Percentiles rank a stretch among this genome's conserved stretches.
phyloP scores from a whole-genome alignment of 805 yeast species.

The Torulaspora delbrueckii region DNA sequence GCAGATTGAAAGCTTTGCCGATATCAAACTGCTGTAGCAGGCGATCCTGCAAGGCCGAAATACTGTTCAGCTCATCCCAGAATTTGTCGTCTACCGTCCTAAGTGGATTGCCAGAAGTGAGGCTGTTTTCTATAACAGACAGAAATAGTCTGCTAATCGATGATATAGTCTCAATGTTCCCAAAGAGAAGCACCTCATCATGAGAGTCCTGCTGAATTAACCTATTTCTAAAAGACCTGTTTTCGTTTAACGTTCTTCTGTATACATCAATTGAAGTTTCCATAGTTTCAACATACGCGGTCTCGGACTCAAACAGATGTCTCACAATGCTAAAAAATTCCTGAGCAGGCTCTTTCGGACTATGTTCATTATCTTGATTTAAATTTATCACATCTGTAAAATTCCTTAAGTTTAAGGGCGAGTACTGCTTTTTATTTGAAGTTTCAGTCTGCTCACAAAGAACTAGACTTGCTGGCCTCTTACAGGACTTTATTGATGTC shows the following conservation, averaged over 20 bases:
- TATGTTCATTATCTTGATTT: not conserved
- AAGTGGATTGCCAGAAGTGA: not conserved
- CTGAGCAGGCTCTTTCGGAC: not conserved
- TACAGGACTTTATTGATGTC: conserved; percentile 4
- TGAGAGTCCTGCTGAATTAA: conserved; percentile 25
- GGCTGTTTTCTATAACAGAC: conserved; percentile 6
- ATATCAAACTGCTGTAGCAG: conserved; percentile 22
- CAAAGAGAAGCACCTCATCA: conserved; percentile 41
- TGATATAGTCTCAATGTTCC: conserved; percentile 40
- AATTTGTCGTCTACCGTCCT: conserved; percentile 8
- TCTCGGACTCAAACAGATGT: conserved; percentile 36
- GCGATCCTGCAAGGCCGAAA: conserved; percentile 3
- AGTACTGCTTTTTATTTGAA: conserved; percentile 32
- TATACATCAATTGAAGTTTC: conserved; percentile 32
- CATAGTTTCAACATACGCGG: conserved; percentile 32
- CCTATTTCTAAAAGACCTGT: conserved; percentile 29
- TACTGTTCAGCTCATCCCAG: conserved; percentile 12
- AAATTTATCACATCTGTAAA: conserved; percentile 5
- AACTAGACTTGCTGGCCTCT: conserved; percentile 28
- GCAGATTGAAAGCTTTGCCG: conserved; percentile 30
- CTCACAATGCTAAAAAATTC: conserved; percentile 23
- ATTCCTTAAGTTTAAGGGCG: conserved; percentile 28
- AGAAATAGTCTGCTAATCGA: conserved; percentile 36
- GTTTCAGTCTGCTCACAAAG: conserved; percentile 13
- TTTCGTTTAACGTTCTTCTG: conserved; percentile 32